Conservation (phyloP, 2,329 filamentous ascomycete species). For the Stagonosporopsis rhizophila region DNA sequence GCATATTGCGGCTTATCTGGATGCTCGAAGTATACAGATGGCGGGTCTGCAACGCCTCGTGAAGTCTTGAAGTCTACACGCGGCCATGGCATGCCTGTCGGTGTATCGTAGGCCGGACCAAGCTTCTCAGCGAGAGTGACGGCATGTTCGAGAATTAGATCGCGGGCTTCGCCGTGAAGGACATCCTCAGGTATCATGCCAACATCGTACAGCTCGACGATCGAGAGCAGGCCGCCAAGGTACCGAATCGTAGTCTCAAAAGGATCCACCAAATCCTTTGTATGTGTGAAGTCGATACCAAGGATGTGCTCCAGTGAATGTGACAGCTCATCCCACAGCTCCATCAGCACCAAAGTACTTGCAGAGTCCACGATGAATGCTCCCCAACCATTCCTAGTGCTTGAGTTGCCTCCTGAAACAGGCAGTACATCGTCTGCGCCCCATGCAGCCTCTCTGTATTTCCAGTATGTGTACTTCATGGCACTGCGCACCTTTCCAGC, state of each 20-base stretch:
- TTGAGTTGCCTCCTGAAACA: conserved; percentile 46
- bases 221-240: conserved; percentile 49
- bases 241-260: conserved; percentile 54
- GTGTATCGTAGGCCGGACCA: conserved; percentile 50
- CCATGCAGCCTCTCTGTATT: conserved; percentile 51
- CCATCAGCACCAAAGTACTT: conserved; percentile 52
- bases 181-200: conserved; percentile 47
- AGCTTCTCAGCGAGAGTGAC: conserved; percentile 48
- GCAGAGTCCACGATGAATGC: conserved; percentile 53
- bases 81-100: conserved; percentile 54
- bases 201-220: conserved; percentile 52
- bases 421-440: conserved; percentile 51
- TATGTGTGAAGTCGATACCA: conserved; percentile 46
- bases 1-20: conserved; percentile 43
- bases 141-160: conserved; percentile 48
- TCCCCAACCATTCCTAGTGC: conserved; percentile 52
- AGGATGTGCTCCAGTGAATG: conserved; percentile 50
- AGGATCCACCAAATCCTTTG: conserved; percentile 49
- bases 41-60: conserved; percentile 43
- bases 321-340: conserved; percentile 52
- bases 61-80: conserved; percentile 52
- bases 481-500: conserved; percentile 46
- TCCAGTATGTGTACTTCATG: conserved; percentile 52
- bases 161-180: conserved; percentile 40
- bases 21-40: conserved; percentile 35